These are phyloP conservation scores for Sclerotinia minor DNA, from an alignment of 2,329 filamentous ascomycete species.

Conservation along the genomic window DNA sequence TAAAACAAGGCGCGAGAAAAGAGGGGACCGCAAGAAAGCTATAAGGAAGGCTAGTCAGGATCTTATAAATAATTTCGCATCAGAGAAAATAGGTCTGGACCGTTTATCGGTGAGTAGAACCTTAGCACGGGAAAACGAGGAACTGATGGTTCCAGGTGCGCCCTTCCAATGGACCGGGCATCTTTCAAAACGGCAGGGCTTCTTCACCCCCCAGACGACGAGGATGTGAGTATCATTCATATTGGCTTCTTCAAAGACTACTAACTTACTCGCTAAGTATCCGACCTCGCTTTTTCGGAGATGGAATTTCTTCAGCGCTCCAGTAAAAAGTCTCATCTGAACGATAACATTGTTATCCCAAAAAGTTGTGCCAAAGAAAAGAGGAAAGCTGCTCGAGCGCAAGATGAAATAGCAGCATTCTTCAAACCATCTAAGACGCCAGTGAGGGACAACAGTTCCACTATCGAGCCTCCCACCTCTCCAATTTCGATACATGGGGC, in stretches of 20 bases:
- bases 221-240: conserved; percentile 42
- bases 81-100: conserved; percentile 53
- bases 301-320: conserved; percentile 48
- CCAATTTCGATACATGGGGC: conserved; percentile 2
- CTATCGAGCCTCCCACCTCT: conserved; percentile 14
- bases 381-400: conserved; percentile 28
- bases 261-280: conserved; percentile 44
- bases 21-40: conserved; percentile 29
- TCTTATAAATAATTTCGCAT: conserved; percentile 57
- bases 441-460: conserved; percentile 26
- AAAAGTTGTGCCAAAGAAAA: conserved; percentile 37
- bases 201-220: conserved; percentile 42
- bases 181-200: conserved; percentile 50
- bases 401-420: conserved; percentile 39
- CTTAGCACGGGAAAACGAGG: neutral
- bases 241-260: neutral
- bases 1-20: conserved; percentile 29
- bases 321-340: conserved; percentile 28
- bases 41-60: conserved; percentile 43
- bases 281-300: conserved; percentile 55
- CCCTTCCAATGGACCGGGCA: conserved; percentile 44
- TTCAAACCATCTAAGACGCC: conserved; percentile 34
- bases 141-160: conserved; percentile 42
- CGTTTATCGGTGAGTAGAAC: conserved; percentile 51
- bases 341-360: conserved; percentile 36